Evolutionary conservation across 179 eudicot species (phyloP).

Genomic region (Corrigiola litoralis): DNA sequence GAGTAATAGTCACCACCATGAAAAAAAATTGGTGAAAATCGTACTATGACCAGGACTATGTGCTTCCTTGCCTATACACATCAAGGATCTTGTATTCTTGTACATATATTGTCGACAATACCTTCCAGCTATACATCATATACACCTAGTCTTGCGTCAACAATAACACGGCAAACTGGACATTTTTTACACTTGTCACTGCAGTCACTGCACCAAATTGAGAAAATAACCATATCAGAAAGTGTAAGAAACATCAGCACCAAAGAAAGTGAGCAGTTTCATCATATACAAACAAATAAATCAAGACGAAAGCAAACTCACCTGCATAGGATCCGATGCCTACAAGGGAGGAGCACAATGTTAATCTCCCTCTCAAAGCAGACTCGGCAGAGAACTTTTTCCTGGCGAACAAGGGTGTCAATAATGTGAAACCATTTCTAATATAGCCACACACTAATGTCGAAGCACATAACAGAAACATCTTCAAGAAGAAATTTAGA

Average conservation of each 20-base stretch:
- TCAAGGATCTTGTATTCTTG: neutral
- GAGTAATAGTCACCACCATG: conserved; percentile 26
- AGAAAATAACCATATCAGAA: neutral
- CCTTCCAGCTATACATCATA: conserved; percentile 63
- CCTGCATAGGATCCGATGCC: conserved; percentile 93
- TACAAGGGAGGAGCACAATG: conserved; percentile 82
- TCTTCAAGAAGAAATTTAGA: too few relatives aligned
- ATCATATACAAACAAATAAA: neutral
- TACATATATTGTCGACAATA: neutral
- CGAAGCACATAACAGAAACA: neutral
- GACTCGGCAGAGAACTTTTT: conserved; percentile 75
- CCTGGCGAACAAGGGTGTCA: conserved; percentile 37
- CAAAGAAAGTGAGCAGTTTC: neutral
- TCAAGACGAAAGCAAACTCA: conserved; percentile 18
- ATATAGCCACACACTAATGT: neutral
- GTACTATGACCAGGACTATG: neutral
- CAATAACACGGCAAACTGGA: conserved; percentile 71
- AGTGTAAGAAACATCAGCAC: neutral
- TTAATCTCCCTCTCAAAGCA: conserved; percentile 89
- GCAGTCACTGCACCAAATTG: conserved; percentile 54
- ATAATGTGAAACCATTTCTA: neutral
- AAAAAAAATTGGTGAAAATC: conserved; percentile 26
- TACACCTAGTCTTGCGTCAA: conserved; percentile 69
- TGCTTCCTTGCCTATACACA: neutral
- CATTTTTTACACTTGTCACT: conserved; percentile 70